These are phyloP conservation scores for Rhazya stricta DNA, from an alignment of 257 asterid species.

Conservation along the genomic window DNA sequence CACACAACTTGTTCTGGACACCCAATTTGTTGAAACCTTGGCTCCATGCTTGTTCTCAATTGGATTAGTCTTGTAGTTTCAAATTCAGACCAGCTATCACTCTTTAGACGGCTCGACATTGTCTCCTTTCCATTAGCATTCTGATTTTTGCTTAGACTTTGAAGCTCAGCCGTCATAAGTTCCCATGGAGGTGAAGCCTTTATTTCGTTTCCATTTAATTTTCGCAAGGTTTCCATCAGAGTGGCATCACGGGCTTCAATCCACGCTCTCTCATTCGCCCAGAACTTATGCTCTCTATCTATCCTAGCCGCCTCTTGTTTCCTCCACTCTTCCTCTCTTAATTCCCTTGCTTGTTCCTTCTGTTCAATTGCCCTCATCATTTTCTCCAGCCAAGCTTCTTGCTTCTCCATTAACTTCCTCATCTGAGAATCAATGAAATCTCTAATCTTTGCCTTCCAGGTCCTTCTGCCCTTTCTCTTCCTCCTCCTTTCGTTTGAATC, in stretches of 20 bases:
- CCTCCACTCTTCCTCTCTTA: constrained; percentile 80
- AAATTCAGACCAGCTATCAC: constrained; percentile 49
- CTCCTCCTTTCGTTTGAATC: constrained; percentile 30
- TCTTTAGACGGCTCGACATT: constrained; percentile 19
- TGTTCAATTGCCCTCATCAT: constrained; percentile 73
- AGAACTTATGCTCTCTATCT: constrained; percentile 66
- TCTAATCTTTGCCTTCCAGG: constrained; percentile 63
- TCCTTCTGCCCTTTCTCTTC: constrained; percentile 37
- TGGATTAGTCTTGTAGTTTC: constrained; percentile 53
- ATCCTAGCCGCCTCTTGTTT: constrained; percentile 60
- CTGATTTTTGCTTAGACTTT: constrained; percentile 19
- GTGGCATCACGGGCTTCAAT: constrained; percentile 72
- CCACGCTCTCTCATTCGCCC: constrained; percentile 88
- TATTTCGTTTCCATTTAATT: constrained; percentile 37
- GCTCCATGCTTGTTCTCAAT: constrained; percentile 49
- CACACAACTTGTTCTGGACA: constrained; percentile 44
- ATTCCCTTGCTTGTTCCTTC: constrained; percentile 67
- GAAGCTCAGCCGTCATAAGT: constrained; percentile 19
- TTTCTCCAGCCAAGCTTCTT: constrained; percentile 80
- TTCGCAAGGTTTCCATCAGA: constrained; percentile 58
- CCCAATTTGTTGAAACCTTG: constrained; percentile 33
- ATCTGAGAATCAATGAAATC: constrained; percentile 69
- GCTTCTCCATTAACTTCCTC: constrained; percentile 76
- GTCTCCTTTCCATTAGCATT: constrained; percentile 33
- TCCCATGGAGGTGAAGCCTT: constrained; percentile 13